A percentile compares a stretch with the other conserved stretches of the same genome.
Conservation (phyloP, 164 flowering plant species). For the Tinospora cordifolia region DNA sequence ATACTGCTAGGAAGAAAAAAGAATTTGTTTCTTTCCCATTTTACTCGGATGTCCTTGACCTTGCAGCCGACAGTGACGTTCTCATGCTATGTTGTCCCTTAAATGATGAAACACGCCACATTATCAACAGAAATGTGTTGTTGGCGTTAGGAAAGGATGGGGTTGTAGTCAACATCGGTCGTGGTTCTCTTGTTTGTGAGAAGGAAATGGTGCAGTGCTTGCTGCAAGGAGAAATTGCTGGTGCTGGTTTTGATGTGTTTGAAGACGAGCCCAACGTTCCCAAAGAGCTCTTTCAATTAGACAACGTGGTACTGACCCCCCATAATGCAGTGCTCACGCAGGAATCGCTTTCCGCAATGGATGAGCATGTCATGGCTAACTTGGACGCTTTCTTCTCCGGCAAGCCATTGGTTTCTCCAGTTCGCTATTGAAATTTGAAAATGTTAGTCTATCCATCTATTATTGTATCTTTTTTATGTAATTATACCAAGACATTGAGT, state of each 20-base stretch:
- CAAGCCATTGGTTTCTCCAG: conserved; percentile 39
- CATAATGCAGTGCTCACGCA: conserved; percentile 44
- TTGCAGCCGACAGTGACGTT: conserved; percentile 46
- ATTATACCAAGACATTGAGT: too few species aligned
- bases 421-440: not conserved
- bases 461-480: too few species aligned
- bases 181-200: conserved; percentile 64
- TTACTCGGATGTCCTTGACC: conserved; percentile 32
- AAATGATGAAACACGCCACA: conserved; percentile 48
- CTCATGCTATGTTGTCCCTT: conserved; percentile 55
- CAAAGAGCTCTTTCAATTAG: conserved; percentile 37
- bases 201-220: conserved; percentile 50
- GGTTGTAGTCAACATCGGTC: conserved; percentile 49
- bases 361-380: conserved; percentile 36
- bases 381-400: conserved; percentile 61
- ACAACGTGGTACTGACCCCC: conserved; percentile 63
- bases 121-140: conserved; percentile 51
- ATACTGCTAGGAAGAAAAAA: conserved; percentile 52
- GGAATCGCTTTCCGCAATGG: conserved; percentile 29
- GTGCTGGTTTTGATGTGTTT: conserved; percentile 82
- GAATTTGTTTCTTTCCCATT: conserved; percentile 34
- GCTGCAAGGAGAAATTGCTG: conserved; percentile 48
- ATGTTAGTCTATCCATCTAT: too few species aligned
- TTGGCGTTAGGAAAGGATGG: conserved; percentile 61
- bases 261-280: conserved; percentile 75